These are phyloP conservation scores for Candida buenavistaensis DNA, from an alignment of 1,139 yeast genomes.

Conservation along the genomic window DNA sequence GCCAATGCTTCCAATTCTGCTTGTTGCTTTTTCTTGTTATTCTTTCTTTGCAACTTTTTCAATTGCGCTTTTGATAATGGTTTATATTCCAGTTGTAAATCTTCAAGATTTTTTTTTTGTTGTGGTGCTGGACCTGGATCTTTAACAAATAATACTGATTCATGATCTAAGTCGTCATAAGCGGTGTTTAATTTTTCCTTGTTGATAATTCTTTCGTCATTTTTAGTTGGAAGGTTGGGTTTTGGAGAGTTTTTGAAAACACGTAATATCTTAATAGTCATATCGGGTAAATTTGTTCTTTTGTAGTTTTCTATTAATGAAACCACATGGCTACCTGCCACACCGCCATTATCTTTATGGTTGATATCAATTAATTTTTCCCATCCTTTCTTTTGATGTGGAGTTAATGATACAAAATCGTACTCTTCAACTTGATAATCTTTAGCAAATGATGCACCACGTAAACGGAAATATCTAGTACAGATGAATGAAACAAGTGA, in stretches of 20 bases:
- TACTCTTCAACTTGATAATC: conserved; percentile 31
- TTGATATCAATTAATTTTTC: conserved; percentile 37
- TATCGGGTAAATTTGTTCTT: conserved; percentile 25
- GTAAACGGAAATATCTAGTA: conserved; percentile 16
- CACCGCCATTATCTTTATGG: conserved; percentile 31
- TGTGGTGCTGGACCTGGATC: conserved; percentile 8
- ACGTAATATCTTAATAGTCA: conserved; percentile 37
- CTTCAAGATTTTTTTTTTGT: conserved; percentile 10
- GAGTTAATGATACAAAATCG: conserved; percentile 26
- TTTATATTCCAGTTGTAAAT: conserved; percentile 16
- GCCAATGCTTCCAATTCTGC: conserved; percentile 16
- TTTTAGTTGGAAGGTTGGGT: too few species aligned
- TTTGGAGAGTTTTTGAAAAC: conserved; percentile 21
- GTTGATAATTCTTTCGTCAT: not conserved
- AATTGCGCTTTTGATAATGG: conserved; percentile 37
- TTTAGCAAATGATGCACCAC: conserved; percentile 14
- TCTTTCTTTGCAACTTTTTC: conserved; percentile 32
- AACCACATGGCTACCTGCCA: conserved; percentile 37
- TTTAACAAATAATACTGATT: conserved; percentile 24
- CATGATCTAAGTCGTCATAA: conserved; percentile 35
- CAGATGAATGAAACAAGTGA: conserved; percentile 14
- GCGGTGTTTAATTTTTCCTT: conserved; percentile 23
- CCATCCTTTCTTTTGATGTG: conserved; percentile 34
- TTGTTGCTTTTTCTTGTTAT: conserved; percentile 14
- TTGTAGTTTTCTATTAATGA: conserved; percentile 39